phyloP scores from a whole-genome alignment of 306 rosid genomes.

The Cicer cuneatum region DNA sequence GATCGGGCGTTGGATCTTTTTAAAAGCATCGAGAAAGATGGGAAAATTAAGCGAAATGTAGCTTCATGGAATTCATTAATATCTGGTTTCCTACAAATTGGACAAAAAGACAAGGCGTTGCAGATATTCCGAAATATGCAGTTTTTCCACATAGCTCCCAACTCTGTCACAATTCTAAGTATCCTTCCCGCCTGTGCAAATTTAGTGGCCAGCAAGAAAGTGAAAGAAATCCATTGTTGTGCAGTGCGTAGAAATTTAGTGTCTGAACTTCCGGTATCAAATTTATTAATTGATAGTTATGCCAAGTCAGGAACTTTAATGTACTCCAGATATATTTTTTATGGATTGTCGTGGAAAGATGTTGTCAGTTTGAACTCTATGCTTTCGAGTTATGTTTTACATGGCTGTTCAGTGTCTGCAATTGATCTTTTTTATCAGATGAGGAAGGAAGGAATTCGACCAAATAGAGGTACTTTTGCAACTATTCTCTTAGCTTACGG shows the following conservation, averaged over 20 bases:
- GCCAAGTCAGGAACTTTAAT: constrained; percentile 80
- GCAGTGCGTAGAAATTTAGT: constrained; percentile 68
- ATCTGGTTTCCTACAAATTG: constrained; percentile 75
- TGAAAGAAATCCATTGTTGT: constrained; percentile 83
- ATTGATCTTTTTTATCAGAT: constrained; percentile 68
- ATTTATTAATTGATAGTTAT: constrained; percentile 76
- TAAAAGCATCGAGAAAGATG: constrained; percentile 75
- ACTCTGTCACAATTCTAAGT: constrained; percentile 76
- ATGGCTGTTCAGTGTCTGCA: constrained; percentile 68
- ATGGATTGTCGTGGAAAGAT: constrained; percentile 72
- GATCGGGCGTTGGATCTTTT: constrained; percentile 85
- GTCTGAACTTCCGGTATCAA: constrained; percentile 65
- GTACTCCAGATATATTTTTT: constrained; percentile 70
- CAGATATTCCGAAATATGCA: constrained; percentile 85
- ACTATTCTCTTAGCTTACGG: constrained; percentile 72
- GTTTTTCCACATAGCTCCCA: constrained; percentile 58
- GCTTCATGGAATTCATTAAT: constrained; percentile 94
- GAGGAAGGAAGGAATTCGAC: constrained; percentile 66
- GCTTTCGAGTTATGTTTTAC: constrained; percentile 74
- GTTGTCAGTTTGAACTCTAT: constrained; percentile 86
- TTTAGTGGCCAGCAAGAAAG: constrained; percentile 68
- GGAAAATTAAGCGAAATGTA: constrained; percentile 68
- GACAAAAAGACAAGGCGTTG: constrained; percentile 75
- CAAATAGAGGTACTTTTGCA: constrained; percentile 82
- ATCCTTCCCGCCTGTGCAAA: constrained; percentile 77